A percentile compares a stretch with the other conserved stretches of the same genome.
phyloP scores from a whole-genome alignment of 2,329 filamentous ascomycete species.

The Colletotrichum melonis region DNA sequence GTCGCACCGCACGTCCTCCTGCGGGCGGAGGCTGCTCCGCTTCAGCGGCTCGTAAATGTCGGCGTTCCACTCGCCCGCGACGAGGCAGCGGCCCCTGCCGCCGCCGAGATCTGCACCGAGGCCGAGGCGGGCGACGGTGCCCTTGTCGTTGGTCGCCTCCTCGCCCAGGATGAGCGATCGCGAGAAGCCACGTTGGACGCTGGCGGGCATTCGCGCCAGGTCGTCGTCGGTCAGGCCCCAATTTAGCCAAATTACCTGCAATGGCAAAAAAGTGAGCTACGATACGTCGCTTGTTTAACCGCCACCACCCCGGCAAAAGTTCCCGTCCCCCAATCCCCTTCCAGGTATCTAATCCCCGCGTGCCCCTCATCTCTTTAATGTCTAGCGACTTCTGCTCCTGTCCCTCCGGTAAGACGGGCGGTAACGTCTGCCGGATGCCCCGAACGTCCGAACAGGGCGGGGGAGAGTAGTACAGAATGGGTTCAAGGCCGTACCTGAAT shows the following conservation, averaged over 20 bases:
- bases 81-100: conserved; percentile 57
- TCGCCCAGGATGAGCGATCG: conserved; percentile 45
- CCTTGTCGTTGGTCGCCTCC: conserved; percentile 8
- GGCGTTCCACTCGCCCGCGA: conserved; percentile 68
- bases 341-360: not conserved
- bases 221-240: conserved; percentile 68
- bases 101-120: conserved; percentile 60
- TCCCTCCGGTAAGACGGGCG: not conserved
- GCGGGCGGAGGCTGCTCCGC: conserved; percentile 39
- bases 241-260: conserved; percentile 62
- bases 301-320: not conserved
- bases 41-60: conserved; percentile 60
- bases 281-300: not conserved
- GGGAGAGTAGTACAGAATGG: not conserved
- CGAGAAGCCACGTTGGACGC: conserved; percentile 60
- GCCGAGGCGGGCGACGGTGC: conserved; percentile 42
- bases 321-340: not conserved
- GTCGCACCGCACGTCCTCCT: conserved; percentile 62
- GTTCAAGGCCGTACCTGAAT: conserved; percentile 49
- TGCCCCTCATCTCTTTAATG: not conserved
- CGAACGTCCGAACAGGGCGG: conserved; percentile 13
- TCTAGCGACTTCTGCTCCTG: not conserved
- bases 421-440: not conserved
- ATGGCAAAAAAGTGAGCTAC: conserved; percentile 18
- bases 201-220: conserved; percentile 60